Percentiles rank a stretch among this genome's conserved stretches.
Conservation (phyloP, 176 grass and related monocot species). For the Aegilops bicornis region DNA sequence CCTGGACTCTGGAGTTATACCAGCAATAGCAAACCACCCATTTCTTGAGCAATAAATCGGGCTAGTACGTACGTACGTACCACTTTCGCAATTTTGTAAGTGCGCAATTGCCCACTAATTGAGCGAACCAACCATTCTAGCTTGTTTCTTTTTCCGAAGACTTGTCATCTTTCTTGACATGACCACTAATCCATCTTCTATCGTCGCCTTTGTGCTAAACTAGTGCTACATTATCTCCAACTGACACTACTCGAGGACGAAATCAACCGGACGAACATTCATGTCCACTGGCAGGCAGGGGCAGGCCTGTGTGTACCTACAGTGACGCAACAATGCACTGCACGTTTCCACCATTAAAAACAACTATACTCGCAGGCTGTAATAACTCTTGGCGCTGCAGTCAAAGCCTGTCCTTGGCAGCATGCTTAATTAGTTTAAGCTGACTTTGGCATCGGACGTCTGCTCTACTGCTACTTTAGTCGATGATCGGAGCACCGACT, state of each 20-base stretch:
- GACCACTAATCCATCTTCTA: too few relatives aligned
- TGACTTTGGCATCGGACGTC: slow-evolving; percentile 9
- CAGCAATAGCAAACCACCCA: neutral
- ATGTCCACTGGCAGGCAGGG: neutral
- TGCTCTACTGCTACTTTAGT: too few relatives aligned
- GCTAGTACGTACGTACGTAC: neutral
- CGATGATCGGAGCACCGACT: neutral
- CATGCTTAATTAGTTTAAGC: slow-evolving; percentile 33
- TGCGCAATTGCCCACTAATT: neutral
- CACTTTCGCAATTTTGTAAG: neutral
- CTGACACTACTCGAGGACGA: neutral
- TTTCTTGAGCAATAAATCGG: neutral
- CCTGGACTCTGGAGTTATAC: neutral
- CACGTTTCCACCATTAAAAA: slow-evolving; percentile 9
- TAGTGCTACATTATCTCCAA: neutral
- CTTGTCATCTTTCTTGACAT: neutral
- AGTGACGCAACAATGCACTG: neutral
- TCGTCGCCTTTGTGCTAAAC: too few relatives aligned
- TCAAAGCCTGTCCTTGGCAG: slow-evolving; percentile 37
- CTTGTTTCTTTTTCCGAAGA: neutral
- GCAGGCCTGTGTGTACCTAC: neutral
- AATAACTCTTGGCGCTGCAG: slow-evolving; percentile 2
- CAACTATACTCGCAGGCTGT: neutral
- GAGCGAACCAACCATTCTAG: neutral
- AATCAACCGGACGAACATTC: neutral